phyloP scores from a whole-genome alignment of 2,329 filamentous ascomycete genomes.

The Aspergillus proliferans region DNA sequence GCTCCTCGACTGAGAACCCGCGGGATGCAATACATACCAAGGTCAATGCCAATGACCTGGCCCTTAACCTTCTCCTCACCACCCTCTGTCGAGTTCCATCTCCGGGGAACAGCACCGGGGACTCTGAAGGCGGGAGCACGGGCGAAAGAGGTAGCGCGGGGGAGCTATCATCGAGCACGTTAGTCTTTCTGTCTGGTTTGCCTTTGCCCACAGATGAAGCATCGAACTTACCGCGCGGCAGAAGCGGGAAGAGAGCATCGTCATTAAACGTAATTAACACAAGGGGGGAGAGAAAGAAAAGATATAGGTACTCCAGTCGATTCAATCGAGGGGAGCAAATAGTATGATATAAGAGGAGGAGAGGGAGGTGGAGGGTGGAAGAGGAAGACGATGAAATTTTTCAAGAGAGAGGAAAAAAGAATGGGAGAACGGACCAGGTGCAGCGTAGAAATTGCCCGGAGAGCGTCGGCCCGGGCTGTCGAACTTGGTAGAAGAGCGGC shows the following conservation, averaged over 20 bases:
- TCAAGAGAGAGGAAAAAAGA: slow-evolving; percentile 13
- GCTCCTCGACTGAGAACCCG: neutral
- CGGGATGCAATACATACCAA: slow-evolving; percentile 56
- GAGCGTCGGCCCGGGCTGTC: slow-evolving; percentile 29
- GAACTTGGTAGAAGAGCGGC: slow-evolving; percentile 31
- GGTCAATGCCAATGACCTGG: slow-evolving; percentile 94
- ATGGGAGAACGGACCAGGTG: slow-evolving; percentile 25
- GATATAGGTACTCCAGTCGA: slow-evolving; percentile 22
- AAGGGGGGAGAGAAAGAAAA: slow-evolving; percentile 24
- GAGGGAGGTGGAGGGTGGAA: slow-evolving; percentile 2
- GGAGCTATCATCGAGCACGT: slow-evolving; percentile 52
- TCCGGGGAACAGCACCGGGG: slow-evolving; percentile 65
- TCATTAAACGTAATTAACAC: slow-evolving; percentile 35
- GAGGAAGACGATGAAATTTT: slow-evolving; percentile 16
- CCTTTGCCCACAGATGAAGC: neutral
- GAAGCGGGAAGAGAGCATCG: slow-evolving; percentile 67
- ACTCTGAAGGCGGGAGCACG: slow-evolving; percentile 64
- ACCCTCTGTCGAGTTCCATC: slow-evolving; percentile 47
- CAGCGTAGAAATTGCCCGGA: slow-evolving; percentile 28
- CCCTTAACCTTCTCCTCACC: slow-evolving; percentile 80
- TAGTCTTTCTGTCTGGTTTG: slow-evolving; percentile 2
- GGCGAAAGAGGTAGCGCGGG: slow-evolving; percentile 65
- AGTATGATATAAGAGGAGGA: slow-evolving; percentile 6
- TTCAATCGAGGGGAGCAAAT: slow-evolving; percentile 26
- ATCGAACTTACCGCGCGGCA: slow-evolving; percentile 63